Conservation (phyloP, 495 filamentous ascomycete species). For the Penicillium antarcticum region DNA sequence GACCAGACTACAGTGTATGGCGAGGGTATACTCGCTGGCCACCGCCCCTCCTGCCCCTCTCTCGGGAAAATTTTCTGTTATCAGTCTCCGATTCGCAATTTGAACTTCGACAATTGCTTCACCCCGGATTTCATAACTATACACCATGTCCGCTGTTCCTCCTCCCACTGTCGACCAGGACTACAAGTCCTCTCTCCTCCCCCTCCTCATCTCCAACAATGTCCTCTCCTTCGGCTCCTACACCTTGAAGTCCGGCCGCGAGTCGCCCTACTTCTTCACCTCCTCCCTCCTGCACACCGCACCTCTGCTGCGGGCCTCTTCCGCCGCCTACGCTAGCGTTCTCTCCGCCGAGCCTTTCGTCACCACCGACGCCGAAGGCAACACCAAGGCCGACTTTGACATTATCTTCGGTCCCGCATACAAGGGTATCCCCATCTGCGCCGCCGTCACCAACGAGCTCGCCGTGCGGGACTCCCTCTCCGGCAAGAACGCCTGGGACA, state of each 20-base stretch:
- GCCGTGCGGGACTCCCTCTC: constrained; percentile 54
- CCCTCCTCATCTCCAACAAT: constrained; percentile 64
- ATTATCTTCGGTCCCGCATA: constrained; percentile 75
- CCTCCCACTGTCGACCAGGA: constrained; percentile 32
- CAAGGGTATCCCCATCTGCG: constrained; percentile 90
- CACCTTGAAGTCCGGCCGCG: constrained; percentile 85
- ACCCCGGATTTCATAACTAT: background rate
- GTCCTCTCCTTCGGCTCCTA: constrained; percentile 87
- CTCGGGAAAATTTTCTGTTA: constrained; percentile 17
- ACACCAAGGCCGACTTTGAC: constrained; percentile 32
- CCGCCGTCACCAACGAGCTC: constrained; percentile 66
- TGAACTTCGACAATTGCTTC: constrained; percentile 3
- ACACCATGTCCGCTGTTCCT: constrained; percentile 21
- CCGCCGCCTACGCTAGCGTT: constrained; percentile 75
- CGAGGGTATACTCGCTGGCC: too few relatives aligned
- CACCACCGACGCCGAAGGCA: constrained; percentile 31
- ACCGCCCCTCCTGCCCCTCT: constrained; percentile 21
- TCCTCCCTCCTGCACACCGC: constrained; percentile 80
- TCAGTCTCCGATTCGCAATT: constrained; percentile 8
- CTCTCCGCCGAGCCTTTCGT: constrained; percentile 50
- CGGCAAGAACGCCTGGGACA: constrained; percentile 35
- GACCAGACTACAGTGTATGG: too few relatives aligned
- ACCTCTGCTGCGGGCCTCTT: constrained; percentile 67
- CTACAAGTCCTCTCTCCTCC: constrained; percentile 68
- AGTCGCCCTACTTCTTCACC: constrained; percentile 99